These are phyloP conservation scores for Cladophialophora exuberans DNA, from an alignment of 2,329 filamentous ascomycete species.

Conservation along the genomic window DNA sequence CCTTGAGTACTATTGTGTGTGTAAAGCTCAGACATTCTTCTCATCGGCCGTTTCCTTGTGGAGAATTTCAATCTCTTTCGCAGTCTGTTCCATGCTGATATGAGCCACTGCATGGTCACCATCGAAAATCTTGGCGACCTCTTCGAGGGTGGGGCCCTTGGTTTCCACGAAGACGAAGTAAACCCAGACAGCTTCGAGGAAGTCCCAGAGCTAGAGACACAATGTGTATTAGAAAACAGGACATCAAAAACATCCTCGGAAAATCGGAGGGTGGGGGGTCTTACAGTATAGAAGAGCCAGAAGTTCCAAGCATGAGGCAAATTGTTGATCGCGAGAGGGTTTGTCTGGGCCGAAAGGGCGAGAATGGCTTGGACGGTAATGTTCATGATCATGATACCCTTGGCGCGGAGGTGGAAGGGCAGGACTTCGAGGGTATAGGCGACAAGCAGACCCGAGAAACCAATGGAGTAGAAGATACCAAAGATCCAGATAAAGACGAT, in stretches of 20 bases:
- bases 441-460: constrained; percentile 3
- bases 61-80: constrained; percentile 20
- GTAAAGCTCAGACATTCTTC: constrained; percentile 16
- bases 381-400: constrained; percentile 19
- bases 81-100: constrained; percentile 21
- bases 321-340: constrained; percentile 13
- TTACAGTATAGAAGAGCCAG: constrained; percentile 19
- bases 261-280: constrained; percentile 4
- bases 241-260: constrained; percentile 10
- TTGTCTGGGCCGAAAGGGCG: constrained; percentile 12
- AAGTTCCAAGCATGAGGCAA: constrained; percentile 18
- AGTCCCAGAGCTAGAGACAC: constrained; percentile 33
- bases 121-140: constrained; percentile 72
- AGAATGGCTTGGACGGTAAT: constrained; percentile 18
- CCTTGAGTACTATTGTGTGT: no score
- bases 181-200: constrained; percentile 39
- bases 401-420: constrained; percentile 5
- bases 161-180: constrained; percentile 64
- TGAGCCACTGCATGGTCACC: constrained; percentile 32
- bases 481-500: constrained; percentile 8
- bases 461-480: constrained; percentile 2
- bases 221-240: constrained; percentile 1
- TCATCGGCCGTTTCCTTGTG: constrained; percentile 13
- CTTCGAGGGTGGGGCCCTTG: constrained; percentile 61
- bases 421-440: constrained; percentile 6